Conservation (phyloP, 768 basidiomycete genomes). For the Suillus cothurnatus region DNA sequence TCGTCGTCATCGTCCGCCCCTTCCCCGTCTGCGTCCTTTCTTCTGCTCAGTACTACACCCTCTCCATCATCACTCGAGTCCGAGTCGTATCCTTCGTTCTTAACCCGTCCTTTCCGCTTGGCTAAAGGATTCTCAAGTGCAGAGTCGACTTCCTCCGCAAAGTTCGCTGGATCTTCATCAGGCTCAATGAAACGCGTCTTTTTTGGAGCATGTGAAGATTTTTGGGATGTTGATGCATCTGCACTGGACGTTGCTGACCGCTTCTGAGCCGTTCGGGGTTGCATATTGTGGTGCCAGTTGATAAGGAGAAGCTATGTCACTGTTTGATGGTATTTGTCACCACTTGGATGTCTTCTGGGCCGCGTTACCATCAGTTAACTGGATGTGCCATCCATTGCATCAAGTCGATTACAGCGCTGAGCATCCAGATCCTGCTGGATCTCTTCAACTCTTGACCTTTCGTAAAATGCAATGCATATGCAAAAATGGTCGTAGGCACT, state of each 20-base stretch:
- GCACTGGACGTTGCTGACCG: constrained; percentile 41
- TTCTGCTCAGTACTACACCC: constrained; percentile 85
- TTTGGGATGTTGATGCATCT: constrained; percentile 35
- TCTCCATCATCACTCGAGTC: constrained; percentile 96
- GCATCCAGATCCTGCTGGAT: neutral
- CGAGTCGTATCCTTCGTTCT: constrained; percentile 88
- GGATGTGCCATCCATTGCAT: neutral
- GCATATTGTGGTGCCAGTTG: constrained; percentile 30
- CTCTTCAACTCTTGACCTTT: neutral
- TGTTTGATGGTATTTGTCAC: constrained; percentile 26
- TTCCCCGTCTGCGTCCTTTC: constrained; percentile 51
- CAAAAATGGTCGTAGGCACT: neutral
- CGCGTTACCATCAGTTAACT: neutral
- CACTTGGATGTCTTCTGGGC: neutral
- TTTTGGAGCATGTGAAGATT: constrained; percentile 43
- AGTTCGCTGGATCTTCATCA: constrained; percentile 70
- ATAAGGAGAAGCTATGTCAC: neutral
- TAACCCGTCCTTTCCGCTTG: constrained; percentile 71
- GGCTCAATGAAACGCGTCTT: constrained; percentile 83
- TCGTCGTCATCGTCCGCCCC: constrained; percentile 68
- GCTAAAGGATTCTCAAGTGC: constrained; percentile 68
- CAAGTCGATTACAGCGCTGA: neutral
- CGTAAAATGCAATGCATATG: neutral
- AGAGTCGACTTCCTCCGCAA: constrained; percentile 77
- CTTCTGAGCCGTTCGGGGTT: constrained; percentile 42